phyloP scores from a whole-genome alignment of 768 basidiomycete species.

The Auriscalpium microsporum region DNA sequence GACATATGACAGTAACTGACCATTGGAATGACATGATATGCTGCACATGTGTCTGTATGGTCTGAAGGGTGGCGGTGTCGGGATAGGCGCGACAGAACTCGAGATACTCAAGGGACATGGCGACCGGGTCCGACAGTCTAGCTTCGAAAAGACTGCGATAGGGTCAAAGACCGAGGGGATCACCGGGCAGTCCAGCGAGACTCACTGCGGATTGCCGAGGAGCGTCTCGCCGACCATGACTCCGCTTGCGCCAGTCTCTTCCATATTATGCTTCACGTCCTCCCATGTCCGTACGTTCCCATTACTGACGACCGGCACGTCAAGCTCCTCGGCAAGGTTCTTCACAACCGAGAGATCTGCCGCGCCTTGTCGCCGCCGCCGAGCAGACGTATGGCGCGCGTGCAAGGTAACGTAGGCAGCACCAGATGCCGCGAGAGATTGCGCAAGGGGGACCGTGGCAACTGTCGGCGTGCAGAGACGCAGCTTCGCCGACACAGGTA shows the following conservation, averaged over 20 bases:
- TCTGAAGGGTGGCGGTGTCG: slow-evolving; percentile 38
- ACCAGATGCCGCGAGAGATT: slow-evolving; percentile 53
- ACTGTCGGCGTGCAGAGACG: slow-evolving; percentile 32
- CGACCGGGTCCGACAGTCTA: slow-evolving; percentile 50
- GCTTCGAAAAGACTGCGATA: slow-evolving; percentile 47
- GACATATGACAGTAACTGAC: slow-evolving; percentile 28
- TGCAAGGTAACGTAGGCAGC: slow-evolving; percentile 68
- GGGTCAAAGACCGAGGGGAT: neutral
- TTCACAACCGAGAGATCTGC: slow-evolving; percentile 59
- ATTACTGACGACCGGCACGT: slow-evolving; percentile 63
- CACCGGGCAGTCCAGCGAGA: neutral
- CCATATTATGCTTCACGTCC: slow-evolving; percentile 47
- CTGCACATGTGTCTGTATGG: slow-evolving; percentile 54
- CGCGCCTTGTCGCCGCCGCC: slow-evolving; percentile 60
- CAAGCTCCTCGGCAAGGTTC: slow-evolving; percentile 40
- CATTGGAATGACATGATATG: slow-evolving; percentile 65
- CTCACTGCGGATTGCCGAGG: slow-evolving; percentile 65
- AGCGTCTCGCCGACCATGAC: slow-evolving; percentile 79
- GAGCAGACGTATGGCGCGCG: slow-evolving; percentile 63
- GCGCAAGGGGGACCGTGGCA: slow-evolving; percentile 48
- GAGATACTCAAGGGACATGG: slow-evolving; percentile 64
- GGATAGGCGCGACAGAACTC: slow-evolving; percentile 46
- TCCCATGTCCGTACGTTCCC: slow-evolving; percentile 62
- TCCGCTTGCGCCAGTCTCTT: slow-evolving; percentile 57
- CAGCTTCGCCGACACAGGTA: slow-evolving; percentile 60